Percentiles rank a stretch among this genome's conserved stretches.
Evolutionary conservation across 2,329 filamentous ascomycete genomes (phyloP).

Genomic region (Claviceps lovelessii): DNA sequence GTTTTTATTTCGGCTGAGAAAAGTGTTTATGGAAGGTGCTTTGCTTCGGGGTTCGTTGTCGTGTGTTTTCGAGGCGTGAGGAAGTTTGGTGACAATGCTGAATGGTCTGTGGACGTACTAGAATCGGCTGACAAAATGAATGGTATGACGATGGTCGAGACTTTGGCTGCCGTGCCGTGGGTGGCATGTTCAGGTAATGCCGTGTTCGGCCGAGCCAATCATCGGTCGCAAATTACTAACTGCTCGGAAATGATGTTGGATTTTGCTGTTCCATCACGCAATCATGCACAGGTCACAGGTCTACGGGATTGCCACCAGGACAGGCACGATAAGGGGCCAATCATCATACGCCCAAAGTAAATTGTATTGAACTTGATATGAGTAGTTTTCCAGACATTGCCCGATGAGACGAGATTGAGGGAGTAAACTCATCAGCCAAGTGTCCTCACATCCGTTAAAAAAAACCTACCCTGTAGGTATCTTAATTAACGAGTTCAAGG

Average conservation of each 20-base stretch:
- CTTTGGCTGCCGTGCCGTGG: not conserved
- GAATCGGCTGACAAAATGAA: not conserved
- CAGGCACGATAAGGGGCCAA: not conserved
- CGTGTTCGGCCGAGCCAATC: slow-evolving; percentile 12
- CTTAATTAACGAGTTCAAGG: too few relatives aligned
- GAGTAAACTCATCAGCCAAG: too few relatives aligned
- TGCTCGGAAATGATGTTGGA: not conserved
- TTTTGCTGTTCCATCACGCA: not conserved
- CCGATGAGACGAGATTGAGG: not conserved
- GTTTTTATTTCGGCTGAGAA: not conserved
- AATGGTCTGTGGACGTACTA: not conserved
- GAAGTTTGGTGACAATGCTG: not conserved
- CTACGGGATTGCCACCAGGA: not conserved
- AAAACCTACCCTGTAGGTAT: too few relatives aligned
- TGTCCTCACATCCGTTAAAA: too few relatives aligned
- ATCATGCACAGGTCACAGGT: not conserved
- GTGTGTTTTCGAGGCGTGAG: not conserved
- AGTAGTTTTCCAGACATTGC: too few relatives aligned
- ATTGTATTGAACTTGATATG: too few relatives aligned
- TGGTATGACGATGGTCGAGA: not conserved
- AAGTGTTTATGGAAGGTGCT: too few relatives aligned
- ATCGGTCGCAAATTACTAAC: slow-evolving; percentile 4
- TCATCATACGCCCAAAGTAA: too few relatives aligned
- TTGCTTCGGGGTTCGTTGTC: not conserved
- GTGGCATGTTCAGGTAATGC: slow-evolving; percentile 7